phyloP scores from a whole-genome alignment of 129 eudicot species.

The Lonicera japonica region DNA sequence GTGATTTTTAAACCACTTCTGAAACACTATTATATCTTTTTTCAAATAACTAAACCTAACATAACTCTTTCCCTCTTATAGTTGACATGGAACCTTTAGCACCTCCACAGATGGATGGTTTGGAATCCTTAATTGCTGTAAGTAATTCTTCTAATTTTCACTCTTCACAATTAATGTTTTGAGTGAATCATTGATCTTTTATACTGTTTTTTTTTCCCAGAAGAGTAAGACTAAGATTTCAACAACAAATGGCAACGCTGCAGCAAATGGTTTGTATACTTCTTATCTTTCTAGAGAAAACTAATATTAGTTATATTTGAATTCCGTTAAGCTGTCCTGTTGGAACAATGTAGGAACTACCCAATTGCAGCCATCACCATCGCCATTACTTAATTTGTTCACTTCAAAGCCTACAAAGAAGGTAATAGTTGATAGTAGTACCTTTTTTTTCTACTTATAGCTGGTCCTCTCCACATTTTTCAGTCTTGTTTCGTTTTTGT shows the following conservation, averaged over 20 bases:
- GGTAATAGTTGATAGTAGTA: slow-evolving; percentile 22
- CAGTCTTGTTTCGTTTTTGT: slow-evolving; percentile 1
- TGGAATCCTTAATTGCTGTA: slow-evolving; percentile 57
- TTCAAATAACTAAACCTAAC: no score
- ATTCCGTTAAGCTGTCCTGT: slow-evolving; percentile 1
- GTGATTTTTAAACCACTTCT: no score
- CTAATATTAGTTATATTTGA: background rate
- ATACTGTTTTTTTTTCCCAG: slow-evolving; percentile 17
- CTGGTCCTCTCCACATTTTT: background rate
- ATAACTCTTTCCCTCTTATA: slow-evolving; percentile 7
- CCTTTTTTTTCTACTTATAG: background rate
- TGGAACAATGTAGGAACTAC: slow-evolving; percentile 35
- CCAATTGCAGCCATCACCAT: slow-evolving; percentile 22
- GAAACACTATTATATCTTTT: background rate
- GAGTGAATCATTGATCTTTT: slow-evolving; percentile 2
- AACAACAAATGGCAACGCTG: slow-evolving; percentile 30
- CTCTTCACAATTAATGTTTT: background rate
- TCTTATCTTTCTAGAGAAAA: slow-evolving; percentile 1
- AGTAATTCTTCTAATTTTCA: slow-evolving; percentile 11
- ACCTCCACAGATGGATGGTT: slow-evolving; percentile 78
- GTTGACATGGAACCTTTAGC: slow-evolving; percentile 37
- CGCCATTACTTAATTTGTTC: slow-evolving; percentile 30
- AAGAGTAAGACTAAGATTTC: slow-evolving; percentile 23
- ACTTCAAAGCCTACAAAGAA: slow-evolving; percentile 47
- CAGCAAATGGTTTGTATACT: slow-evolving; percentile 47